A percentile compares a stretch with the other conserved stretches of the same genome.
These are phyloP conservation scores for Podospora comata DNA, from an alignment of 495 filamentous ascomycete genomes.

Conservation along the genomic window DNA sequence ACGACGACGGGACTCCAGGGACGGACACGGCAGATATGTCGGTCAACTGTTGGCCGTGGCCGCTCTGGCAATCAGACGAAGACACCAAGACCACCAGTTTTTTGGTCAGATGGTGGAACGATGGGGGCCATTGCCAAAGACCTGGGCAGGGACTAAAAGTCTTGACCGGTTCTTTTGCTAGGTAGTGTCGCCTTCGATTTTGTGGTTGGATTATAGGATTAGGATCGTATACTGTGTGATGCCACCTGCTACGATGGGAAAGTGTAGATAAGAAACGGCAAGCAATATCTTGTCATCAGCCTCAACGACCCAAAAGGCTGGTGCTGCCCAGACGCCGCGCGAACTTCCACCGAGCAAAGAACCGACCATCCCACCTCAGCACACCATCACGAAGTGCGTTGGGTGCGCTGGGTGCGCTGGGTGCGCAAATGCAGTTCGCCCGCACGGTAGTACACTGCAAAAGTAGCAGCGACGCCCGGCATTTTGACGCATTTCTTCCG, in stretches of 20 bases:
- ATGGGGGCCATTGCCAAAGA: not conserved
- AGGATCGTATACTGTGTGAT: not conserved
- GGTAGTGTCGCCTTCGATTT: not conserved
- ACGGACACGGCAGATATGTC: not conserved
- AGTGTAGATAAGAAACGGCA: not conserved
- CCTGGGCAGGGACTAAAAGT: not conserved
- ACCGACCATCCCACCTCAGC: conserved; percentile 1
- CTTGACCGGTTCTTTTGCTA: not conserved
- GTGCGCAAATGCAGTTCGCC: not conserved
- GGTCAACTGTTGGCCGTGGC: conserved; percentile 2
- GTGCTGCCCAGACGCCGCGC: conserved; percentile 5
- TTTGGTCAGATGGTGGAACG: conserved; percentile 2
- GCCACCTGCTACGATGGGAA: conserved; percentile 1
- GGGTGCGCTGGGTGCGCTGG: not conserved
- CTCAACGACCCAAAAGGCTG: conserved; percentile 6
- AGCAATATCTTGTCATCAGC: not conserved
- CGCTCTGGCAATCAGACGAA: conserved; percentile 5
- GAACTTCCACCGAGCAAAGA: conserved; percentile 1
- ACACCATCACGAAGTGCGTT: not conserved
- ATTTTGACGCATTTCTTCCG: not conserved
- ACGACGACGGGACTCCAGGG: not conserved
- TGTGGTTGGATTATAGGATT: not conserved
- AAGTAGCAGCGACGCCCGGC: not conserved
- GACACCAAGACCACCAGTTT: not conserved
- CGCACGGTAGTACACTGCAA: not conserved